Percentiles rank a stretch among this genome's conserved stretches.
phyloP scores from a whole-genome alignment of 495 filamentous ascomycete genomes.

The Trypethelium eluteriae region DNA sequence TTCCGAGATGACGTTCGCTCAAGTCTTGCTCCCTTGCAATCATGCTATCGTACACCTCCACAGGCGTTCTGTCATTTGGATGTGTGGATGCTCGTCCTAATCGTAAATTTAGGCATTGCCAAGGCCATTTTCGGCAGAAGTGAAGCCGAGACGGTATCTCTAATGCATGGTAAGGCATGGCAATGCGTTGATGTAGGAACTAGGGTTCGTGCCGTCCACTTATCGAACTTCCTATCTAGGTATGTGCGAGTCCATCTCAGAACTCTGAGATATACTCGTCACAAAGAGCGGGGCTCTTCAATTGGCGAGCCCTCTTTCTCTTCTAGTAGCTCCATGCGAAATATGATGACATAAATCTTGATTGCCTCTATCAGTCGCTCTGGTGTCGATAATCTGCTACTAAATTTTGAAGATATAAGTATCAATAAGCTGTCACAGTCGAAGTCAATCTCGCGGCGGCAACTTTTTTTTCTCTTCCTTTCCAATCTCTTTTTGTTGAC shows the following conservation, averaged over 20 bases:
- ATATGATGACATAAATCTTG: background rate
- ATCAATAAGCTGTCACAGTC: background rate
- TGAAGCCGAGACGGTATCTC: too few relatives aligned
- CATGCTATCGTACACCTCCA: too few relatives aligned
- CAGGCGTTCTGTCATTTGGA: too few relatives aligned
- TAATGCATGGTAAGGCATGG: background rate
- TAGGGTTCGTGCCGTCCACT: background rate
- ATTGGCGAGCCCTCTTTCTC: background rate
- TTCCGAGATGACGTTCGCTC: too few relatives aligned
- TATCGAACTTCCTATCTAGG: slow-evolving; percentile 8
- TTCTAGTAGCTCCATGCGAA: background rate
- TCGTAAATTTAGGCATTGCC: too few relatives aligned
- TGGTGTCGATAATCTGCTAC: background rate
- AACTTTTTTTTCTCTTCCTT: background rate
- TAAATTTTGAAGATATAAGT: background rate
- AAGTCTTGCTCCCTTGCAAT: too few relatives aligned
- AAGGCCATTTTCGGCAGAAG: too few relatives aligned
- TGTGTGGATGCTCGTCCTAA: too few relatives aligned
- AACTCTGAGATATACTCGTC: background rate
- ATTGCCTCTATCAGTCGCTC: background rate
- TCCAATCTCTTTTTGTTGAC: background rate
- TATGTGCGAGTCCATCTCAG: background rate
- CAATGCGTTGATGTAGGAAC: background rate
- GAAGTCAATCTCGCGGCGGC: background rate
- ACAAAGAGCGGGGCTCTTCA: background rate